A percentile compares a stretch with the other conserved stretches of the same genome.
Conservation (phyloP, 2,329 filamentous ascomycete species). For the Nemania bipapillata region DNA sequence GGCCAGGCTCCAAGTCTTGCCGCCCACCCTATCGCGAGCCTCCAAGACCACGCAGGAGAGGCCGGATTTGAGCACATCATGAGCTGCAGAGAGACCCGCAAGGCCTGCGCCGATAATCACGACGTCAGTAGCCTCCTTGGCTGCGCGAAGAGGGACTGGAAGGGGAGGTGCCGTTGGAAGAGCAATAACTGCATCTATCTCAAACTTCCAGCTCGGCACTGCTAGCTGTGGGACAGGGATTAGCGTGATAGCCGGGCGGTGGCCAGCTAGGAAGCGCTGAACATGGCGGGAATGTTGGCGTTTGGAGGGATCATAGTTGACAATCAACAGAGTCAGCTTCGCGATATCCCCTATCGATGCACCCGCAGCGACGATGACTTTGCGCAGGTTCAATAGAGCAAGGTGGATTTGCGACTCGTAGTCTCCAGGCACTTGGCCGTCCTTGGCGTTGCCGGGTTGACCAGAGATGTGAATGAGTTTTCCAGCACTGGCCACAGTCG, state of each 20-base stretch:
- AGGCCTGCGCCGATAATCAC: conserved; percentile 61
- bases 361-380: conserved; percentile 51
- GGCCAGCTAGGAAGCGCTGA: conserved; percentile 47
- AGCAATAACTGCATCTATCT: conserved; percentile 2
- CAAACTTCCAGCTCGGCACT: conserved; percentile 53
- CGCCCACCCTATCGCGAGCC: conserved; percentile 62
- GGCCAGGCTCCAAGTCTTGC: conserved; percentile 60
- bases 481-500: conserved; percentile 30
- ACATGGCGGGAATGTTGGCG: conserved; percentile 40
- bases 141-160: not conserved
- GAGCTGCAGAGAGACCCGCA: conserved; percentile 54
- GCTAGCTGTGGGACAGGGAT: conserved; percentile 57
- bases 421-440: conserved; percentile 51
- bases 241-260: conserved; percentile 56
- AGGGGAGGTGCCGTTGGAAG: conserved; percentile 28
- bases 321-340: conserved; percentile 58
- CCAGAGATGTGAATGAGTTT: conserved; percentile 52
- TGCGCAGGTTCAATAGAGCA: conserved; percentile 54
- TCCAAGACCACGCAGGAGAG: conserved; percentile 60
- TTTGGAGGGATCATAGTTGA: conserved; percentile 55
- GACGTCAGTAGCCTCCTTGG: conserved; percentile 41
- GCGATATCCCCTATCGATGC: conserved; percentile 51
- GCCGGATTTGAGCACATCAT: conserved; percentile 51
- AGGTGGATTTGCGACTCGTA: conserved; percentile 58
- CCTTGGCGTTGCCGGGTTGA: conserved; percentile 51